Evolutionary conservation across 441 rosid genomes (phyloP), one percentile per base, ranked within the genome.

Genomic region (Pelargonium australe): DNA sequence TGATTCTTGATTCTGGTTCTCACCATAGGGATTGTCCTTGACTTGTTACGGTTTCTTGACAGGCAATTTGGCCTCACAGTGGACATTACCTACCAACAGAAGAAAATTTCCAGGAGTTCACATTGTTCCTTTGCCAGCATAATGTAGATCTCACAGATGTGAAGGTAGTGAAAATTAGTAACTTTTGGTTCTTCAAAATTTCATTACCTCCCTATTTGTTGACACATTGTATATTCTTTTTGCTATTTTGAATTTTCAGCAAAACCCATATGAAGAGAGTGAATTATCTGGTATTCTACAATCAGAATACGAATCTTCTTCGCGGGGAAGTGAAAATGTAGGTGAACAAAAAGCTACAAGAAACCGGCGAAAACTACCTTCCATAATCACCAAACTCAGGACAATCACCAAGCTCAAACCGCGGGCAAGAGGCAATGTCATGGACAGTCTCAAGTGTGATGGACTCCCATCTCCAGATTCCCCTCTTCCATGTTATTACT

Each of bases 21-120:
- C 28, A 5, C 58, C 6, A n/a, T 51, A 14, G 37, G 60, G 5
- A 5, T 53, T 53, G 7, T 53, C 16, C 6, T 13, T 13, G 34
- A 28, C 45, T 69, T 10, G 6, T 57, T 63, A 25, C 14, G 13
- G 10, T 17, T n/a, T 49, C 6, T 71, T 25, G 66, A 71, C 83
- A 93, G 89, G 96, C 89, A 45, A 93, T 95, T 76, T 95, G 97
- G 99, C 93, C 95, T 73, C 98, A 95, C 72, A 95, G 99, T 58
- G 99, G 97, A 67, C 99, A 95, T 79, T 95, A 95, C 86, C 90
- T 80, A 51, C 99, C 99, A 0, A 95, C 98, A 0, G 86, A 87
- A 78, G 89, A 90, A 68, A 95, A 90, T 73, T 90, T 95, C 72
- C 74, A 80, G 80, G 96, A 89, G 58, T 85, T 92, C 14, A 71